Evolutionary conservation across 495 filamentous ascomycete species (phyloP).

Genomic region (Annulohypoxylon stygium): DNA sequence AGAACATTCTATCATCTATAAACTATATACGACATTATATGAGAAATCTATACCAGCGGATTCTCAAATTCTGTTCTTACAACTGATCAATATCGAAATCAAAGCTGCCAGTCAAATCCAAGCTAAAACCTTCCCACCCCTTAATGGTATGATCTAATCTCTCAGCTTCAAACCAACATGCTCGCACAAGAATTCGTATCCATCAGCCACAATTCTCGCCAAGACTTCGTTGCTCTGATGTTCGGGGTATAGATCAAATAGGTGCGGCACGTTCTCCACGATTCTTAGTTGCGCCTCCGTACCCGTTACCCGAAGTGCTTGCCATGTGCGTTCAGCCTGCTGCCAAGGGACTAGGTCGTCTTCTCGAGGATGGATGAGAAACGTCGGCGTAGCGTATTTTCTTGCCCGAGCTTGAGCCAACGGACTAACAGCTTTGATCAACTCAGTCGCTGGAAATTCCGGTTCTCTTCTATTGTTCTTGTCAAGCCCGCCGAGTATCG

Average conservation of each 20-base stretch:
- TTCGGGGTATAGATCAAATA: slow-evolving; percentile 8
- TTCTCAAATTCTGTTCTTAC: neutral
- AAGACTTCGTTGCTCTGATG: slow-evolving; percentile 4
- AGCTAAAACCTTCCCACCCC: neutral
- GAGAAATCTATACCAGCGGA: neutral
- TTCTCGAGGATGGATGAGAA: neutral
- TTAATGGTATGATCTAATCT: neutral
- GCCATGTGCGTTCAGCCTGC: neutral
- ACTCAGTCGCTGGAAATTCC: neutral
- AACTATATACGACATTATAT: neutral
- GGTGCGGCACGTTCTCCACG: slow-evolving; percentile 6
- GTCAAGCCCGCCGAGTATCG: neutral
- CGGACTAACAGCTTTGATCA: neutral
- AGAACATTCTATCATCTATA: neutral
- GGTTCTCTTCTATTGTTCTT: neutral
- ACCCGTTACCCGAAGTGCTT: neutral
- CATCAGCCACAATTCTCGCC: neutral
- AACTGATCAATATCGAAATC: neutral
- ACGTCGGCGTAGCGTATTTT: slow-evolving; percentile 3
- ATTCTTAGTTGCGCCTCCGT: slow-evolving; percentile 2
- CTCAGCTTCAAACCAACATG: slow-evolving; percentile 12
- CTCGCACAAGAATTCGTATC: slow-evolving; percentile 9
- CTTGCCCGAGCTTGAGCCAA: neutral
- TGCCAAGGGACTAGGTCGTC: slow-evolving; percentile 16
- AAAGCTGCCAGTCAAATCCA: neutral